Base-by-base conservation (phyloP, 257 asterid genomes). In the Linaria vulgaris region DNA sequence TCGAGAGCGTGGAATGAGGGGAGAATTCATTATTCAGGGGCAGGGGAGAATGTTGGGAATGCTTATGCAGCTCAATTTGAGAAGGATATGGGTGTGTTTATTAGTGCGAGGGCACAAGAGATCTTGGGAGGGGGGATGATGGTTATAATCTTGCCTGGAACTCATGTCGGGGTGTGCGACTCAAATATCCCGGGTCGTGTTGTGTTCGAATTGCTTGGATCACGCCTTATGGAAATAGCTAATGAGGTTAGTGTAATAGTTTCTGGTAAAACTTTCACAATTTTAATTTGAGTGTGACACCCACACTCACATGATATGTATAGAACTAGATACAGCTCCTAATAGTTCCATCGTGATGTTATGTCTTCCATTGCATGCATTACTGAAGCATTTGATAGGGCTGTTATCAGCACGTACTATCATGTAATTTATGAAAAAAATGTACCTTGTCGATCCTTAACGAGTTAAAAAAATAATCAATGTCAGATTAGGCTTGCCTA, bases 91-190 rank as follows among this genome's bases (percentile, higher is more conserved):
- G 67, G 17, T 4, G 27, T 9, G 5, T 78, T 81, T 31, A 21
- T 81, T 0, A 47, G 39, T 23, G 72, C 73, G 17, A 78, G 84
- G 57, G 78, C 77, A 3, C 58, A 62, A 34, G 84, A 82, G 61
- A 65, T 73, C 19, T 71, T 70, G 12, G 55, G 0, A 0, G 79
- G 80, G 11, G 84, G 87, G 5, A 21, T 82, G 1, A 15, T 78
- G 67, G 24, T 65, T 9, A 19, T 77, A 0, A 4, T 74, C 11
- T 6, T 58, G 4, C 75, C 76, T n/a, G 60, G 41, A 3, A 19
- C n/a, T 2, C 76, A 72, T 8, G 59, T 34, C 4, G 69, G 52
- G 2, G 6, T 30, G 8, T 13, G 31, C 49, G 51, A 45, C 56
- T 61, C 47, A 0, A 19, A 27, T 6, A 3, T 39, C 21, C 64